phyloP scores from a whole-genome alignment of 371 early-diverging fungal genomes.

The Haplosporangium sp. region DNA sequence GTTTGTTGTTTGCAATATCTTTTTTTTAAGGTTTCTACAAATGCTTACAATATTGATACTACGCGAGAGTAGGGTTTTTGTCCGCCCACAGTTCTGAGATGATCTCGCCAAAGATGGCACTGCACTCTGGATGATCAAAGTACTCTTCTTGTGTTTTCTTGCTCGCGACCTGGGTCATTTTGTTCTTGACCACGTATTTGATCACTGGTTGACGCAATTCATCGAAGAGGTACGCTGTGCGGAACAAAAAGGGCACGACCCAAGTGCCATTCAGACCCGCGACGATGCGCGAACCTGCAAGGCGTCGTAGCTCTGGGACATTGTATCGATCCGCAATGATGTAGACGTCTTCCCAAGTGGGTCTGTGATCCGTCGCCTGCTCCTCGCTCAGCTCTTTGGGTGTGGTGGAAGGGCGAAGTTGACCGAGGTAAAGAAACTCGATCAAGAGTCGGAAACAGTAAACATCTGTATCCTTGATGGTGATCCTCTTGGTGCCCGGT shows the following conservation, averaged over 20 bases:
- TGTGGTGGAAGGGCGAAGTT: neutral
- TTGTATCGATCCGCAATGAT: slow-evolving; percentile 30
- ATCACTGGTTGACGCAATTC: slow-evolving; percentile 19
- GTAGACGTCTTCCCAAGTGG: slow-evolving; percentile 42
- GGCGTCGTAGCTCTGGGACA: slow-evolving; percentile 9
- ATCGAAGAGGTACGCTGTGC: slow-evolving; percentile 33
- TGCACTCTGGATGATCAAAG: slow-evolving; percentile 31
- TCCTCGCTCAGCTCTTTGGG: slow-evolving; percentile 23
- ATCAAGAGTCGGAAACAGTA: slow-evolving; percentile 32
- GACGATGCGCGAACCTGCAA: slow-evolving; percentile 15
- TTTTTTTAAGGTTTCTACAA: neutral
- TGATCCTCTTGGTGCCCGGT: slow-evolving; percentile 20
- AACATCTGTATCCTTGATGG: slow-evolving; percentile 23
- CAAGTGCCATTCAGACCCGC: slow-evolving; percentile 12
- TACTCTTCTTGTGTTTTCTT: slow-evolving; percentile 16
- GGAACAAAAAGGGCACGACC: slow-evolving; percentile 39
- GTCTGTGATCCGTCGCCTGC: neutral
- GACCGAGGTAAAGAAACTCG: slow-evolving; percentile 38
- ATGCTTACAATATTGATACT: neutral
- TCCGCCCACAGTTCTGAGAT: slow-evolving; percentile 27
- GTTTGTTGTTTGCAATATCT: neutral
- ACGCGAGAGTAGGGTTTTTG: neutral
- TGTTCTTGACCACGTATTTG: slow-evolving; percentile 22
- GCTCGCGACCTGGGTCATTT: slow-evolving; percentile 12
- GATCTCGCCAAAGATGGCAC: slow-evolving; percentile 37